Evolutionary conservation across 2,329 filamentous ascomycete species (phyloP).

Genomic region (Ophiostoma populinum): DNA sequence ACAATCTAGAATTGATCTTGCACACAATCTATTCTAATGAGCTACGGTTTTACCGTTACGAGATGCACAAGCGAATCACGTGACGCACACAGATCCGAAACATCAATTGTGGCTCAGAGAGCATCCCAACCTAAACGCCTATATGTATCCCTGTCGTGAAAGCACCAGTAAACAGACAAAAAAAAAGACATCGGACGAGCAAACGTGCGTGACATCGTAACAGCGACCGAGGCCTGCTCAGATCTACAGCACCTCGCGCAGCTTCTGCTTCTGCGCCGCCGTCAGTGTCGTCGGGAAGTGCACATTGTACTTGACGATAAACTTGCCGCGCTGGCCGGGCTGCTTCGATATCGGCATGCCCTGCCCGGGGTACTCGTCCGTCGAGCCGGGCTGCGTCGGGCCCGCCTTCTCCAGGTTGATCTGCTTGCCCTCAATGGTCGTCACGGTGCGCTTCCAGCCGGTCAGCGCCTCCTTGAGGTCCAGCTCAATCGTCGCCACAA

Average conservation of each 20-base stretch:
- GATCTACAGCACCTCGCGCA: conserved; percentile 66
- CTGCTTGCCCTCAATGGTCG: conserved; percentile 83
- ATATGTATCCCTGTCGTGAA: no score
- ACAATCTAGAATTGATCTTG: no score
- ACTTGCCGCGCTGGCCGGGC: conserved; percentile 66
- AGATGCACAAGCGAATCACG: no score
- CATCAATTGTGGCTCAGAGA: no score
- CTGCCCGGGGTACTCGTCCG: no score
- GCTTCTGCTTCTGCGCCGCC: conserved; percentile 55
- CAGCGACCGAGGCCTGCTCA: no score
- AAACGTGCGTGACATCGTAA: no score
- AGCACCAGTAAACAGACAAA: no score
- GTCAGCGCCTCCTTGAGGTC: conserved; percentile 87
- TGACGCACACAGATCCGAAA: no score
- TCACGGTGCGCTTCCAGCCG: conserved; percentile 81
- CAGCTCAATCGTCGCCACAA: conserved; percentile 62
- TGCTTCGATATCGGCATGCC: conserved; percentile 95
- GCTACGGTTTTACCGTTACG: no score
- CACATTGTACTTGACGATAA: conserved; percentile 80
- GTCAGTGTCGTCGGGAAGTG: conserved; percentile 75
- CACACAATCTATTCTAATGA: no score
- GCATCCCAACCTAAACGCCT: no score
- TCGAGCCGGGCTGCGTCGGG: conserved; percentile 38
- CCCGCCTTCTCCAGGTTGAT: conserved; percentile 63
- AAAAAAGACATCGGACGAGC: neutral